These are phyloP conservation scores for Seiridium cupressi DNA, from an alignment of 2,329 filamentous ascomycete genomes.

Conservation along the genomic window DNA sequence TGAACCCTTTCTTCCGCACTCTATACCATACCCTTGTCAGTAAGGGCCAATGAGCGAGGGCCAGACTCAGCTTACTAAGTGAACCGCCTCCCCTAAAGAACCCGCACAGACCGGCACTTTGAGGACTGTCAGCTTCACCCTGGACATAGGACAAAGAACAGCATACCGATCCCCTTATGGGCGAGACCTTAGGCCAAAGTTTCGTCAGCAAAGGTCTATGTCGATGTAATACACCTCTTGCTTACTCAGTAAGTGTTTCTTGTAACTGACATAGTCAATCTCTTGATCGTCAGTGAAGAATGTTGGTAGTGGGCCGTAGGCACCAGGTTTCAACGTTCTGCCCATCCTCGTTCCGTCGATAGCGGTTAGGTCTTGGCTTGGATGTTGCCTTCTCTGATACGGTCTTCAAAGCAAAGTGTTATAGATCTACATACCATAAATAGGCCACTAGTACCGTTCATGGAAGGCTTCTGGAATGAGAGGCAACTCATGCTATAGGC, in stretches of 20 bases:
- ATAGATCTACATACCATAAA: too few species aligned
- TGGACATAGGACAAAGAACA: background rate
- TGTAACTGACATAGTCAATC: slow-evolving; percentile 20
- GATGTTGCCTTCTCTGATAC: background rate
- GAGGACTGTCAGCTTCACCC: background rate
- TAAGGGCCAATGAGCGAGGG: background rate
- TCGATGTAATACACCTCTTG: background rate
- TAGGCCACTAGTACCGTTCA: too few species aligned
- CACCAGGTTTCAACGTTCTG: background rate
- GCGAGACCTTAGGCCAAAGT: slow-evolving; percentile 3
- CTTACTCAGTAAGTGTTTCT: slow-evolving; percentile 19
- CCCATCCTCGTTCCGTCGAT: background rate
- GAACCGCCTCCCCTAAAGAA: slow-evolving; percentile 21
- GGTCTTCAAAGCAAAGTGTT: too few species aligned
- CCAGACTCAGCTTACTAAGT: slow-evolving; percentile 12
- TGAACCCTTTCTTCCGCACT: slow-evolving; percentile 15
- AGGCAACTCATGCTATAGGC: background rate
- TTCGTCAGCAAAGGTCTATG: background rate
- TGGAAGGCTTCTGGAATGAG: too few species aligned
- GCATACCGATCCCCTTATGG: slow-evolving; percentile 9
- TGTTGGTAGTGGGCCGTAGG: slow-evolving; percentile 2
- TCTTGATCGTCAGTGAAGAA: slow-evolving; percentile 16
- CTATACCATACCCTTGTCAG: slow-evolving; percentile 6
- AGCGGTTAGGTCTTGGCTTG: background rate
- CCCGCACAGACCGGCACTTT: slow-evolving; percentile 22